Evolutionary conservation across 768 basidiomycete genomes (phyloP).

Genomic region (Xerocomellus chrysenteron): DNA sequence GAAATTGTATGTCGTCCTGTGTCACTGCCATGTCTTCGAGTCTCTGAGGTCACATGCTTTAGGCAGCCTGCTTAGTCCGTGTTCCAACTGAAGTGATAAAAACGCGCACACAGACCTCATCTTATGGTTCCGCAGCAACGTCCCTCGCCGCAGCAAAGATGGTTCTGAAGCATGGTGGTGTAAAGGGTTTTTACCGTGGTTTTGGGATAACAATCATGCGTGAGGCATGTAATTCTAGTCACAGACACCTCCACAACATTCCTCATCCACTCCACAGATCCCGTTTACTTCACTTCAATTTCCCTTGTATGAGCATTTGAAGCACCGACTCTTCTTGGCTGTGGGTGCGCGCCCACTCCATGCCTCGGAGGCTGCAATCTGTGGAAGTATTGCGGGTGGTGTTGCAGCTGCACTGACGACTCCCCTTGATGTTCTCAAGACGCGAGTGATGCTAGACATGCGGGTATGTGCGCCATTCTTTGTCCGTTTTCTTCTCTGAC

Average conservation of each 20-base stretch:
- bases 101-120: slow-evolving; percentile 84
- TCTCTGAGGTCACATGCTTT: slow-evolving; percentile 13
- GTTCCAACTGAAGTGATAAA: slow-evolving; percentile 98
- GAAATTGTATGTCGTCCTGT: slow-evolving; percentile 48
- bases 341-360: slow-evolving; percentile 57
- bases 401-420: slow-evolving; percentile 89
- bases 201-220: slow-evolving; percentile 77
- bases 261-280: slow-evolving; percentile 52
- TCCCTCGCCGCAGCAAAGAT: slow-evolving; percentile 60
- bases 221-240: slow-evolving; percentile 41
- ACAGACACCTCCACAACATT: neutral
- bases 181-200: slow-evolving; percentile 84
- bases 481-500: neutral
- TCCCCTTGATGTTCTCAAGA: slow-evolving; percentile 95
- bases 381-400: slow-evolving; percentile 90
- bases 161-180: slow-evolving; percentile 60
- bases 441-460: slow-evolving; percentile 92
- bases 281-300: slow-evolving; percentile 97
- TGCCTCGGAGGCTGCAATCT: slow-evolving; percentile 78
- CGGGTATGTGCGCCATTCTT: slow-evolving; percentile 49
- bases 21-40: slow-evolving; percentile 4
- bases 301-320: slow-evolving; percentile 90
- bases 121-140: slow-evolving; percentile 61
- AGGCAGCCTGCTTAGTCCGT: slow-evolving; percentile 89
- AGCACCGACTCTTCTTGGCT: slow-evolving; percentile 56